Evolutionary conservation across 371 early-diverging fungal species (phyloP), one percentile per base, ranked within the genome.

Genomic region (Syncephalastrum monosporum): DNA sequence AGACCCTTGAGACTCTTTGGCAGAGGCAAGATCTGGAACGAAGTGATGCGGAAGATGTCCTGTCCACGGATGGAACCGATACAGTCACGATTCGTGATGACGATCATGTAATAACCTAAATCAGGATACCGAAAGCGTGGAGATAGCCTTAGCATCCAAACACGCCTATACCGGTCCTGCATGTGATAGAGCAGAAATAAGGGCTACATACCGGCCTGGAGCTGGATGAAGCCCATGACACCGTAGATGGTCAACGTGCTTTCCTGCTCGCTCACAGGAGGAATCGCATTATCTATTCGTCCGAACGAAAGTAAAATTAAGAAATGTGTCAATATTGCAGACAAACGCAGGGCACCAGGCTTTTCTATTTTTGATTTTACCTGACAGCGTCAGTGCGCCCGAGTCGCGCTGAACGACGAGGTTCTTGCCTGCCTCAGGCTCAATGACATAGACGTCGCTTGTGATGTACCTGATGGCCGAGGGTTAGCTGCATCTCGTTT

Each of bases 1-100:
- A 55, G 55, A 3, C 51, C 55, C 29, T 63, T 67, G 47, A 71
- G 67, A 56, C 78, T 77, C n/a, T 70, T 75, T 4, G 84, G 79
- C 16, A 91, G 73, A 8, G 93, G 90, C 33, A 92, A 65, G 27
- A 95, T 77, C 61, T 78, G 79, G 66, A 90, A 87, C 14, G 83
- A 81, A 15, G 86, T 82, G 17, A 93, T 76, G 41, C 79, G 79
- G 74, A 85, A 96, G 29, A 97, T 83, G 46, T 86, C 85, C 46
- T 91, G 82, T 10, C 80, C 82, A 8, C 69, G 68, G 21, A 87
- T 69, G 8, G 74, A 55, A 5, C 94, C 94, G 14, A 90, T 76
- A 45, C 72, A 74, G 52, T 77, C 81, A 47, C 93, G 83, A 17
- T 84, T 85, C 4, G 94, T 94, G 45, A 95, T 88, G 38, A 92